Evolutionary conservation across 345 rosid genomes (phyloP), one percentile per base, ranked within the genome.

Genomic region (Erodium maritimum): DNA sequence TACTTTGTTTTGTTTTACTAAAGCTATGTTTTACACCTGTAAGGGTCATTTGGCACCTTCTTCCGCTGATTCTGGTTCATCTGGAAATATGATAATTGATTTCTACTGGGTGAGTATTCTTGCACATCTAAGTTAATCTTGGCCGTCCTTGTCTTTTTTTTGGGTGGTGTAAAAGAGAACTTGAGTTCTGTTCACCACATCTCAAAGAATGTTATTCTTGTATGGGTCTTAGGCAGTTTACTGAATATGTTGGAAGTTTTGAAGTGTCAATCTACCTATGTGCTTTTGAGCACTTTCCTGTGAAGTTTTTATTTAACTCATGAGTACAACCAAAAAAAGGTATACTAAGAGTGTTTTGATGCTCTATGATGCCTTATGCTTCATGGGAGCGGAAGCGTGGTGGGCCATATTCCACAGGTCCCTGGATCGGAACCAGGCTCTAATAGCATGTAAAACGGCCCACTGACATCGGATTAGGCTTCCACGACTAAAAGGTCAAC

Each of bases 21-120:
- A 37, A 37, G 46, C 10, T 5, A 37, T 37, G 14, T 42, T 75
- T 70, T 59, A 29, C 71, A 54, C 69, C 33, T 77, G 51, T 60
- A 69, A 90, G 96, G 99, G 99, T 71, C 95, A 79, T 48, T 55
- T 90, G 69, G 96, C 91, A 17, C 96, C 99, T 65, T 93, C 96
- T 54, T 93, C 99, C 50, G 76, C 77, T 23, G 99, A 93, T 73
- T 89, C 94, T 64, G 96, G 99, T 63, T 93, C 99, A 55, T 82
- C 79, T 60, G 95, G 96, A 54, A 93, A 93, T 80, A 25, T 86
- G 37, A 80, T 89, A 64, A 83, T 93, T 25, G 99, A 93, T 71
- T 93, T 93, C 82, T 93, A 93, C 51, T 93, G 95, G 99, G 99
- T 89, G 73, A 84, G 96, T 23, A 48, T 70, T 59, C 48, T 56